These are phyloP conservation scores for Xylariaceae sp. DNA, from an alignment of 2,329 filamentous ascomycete species.

Conservation along the genomic window DNA sequence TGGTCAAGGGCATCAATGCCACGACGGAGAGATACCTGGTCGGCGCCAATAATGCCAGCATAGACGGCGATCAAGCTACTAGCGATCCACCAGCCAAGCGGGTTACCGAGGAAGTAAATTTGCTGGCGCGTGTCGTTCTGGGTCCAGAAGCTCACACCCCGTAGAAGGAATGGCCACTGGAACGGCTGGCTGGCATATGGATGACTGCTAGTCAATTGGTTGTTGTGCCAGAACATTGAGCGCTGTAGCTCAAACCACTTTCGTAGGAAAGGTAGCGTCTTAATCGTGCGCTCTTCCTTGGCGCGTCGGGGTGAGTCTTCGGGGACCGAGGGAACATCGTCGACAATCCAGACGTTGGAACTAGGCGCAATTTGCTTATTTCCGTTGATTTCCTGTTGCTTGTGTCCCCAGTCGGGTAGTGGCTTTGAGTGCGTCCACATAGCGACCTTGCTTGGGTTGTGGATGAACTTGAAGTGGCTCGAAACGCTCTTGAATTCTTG, in stretches of 20 bases:
- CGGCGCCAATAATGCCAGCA: constrained; percentile 82
- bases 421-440: constrained; percentile 98
- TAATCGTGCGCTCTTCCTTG: constrained; percentile 73
- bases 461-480: constrained; percentile 92
- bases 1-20: constrained; percentile 89
- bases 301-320: constrained; percentile 66
- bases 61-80: constrained; percentile 91
- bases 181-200: constrained; percentile 93
- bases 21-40: constrained; percentile 88
- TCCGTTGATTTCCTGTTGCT: constrained; percentile 98
- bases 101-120: constrained; percentile 98
- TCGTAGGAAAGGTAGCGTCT: constrained; percentile 77
- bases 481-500: constrained; percentile 88
- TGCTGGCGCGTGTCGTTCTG: constrained; percentile 91
- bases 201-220: constrained; percentile 92
- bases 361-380: constrained; percentile 90
- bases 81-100: constrained; percentile 93
- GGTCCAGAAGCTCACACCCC: constrained; percentile 99
- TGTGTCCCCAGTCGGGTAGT: constrained; percentile 94
- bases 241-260: constrained; percentile 97
- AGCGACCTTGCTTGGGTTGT: constrained; percentile 90
- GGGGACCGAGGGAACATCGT: constrained; percentile 79
- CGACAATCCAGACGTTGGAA: constrained; percentile 92
- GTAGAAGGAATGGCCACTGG: constrained; percentile 95
- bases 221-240: constrained; percentile 99